These are phyloP conservation scores for Boletus coccyginus DNA, from an alignment of 768 basidiomycete species.

Conservation along the genomic window DNA sequence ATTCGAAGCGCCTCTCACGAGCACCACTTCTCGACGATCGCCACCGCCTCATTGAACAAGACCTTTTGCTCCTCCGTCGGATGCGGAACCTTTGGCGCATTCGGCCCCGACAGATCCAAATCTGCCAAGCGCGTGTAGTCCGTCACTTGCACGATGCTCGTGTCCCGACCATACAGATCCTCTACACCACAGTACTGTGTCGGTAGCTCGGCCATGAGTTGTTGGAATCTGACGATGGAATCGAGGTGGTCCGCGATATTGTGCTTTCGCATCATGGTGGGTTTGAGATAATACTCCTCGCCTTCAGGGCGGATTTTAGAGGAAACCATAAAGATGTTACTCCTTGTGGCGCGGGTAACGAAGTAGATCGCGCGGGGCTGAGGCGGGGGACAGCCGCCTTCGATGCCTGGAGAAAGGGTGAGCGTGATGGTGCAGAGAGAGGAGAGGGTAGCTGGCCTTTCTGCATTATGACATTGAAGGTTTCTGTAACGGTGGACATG, in stretches of 20 bases:
- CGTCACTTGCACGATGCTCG: conserved; percentile 56
- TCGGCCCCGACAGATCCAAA: conserved; percentile 44
- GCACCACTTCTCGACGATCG: conserved; percentile 55
- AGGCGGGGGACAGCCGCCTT: conserved; percentile 69
- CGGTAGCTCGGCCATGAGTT: conserved; percentile 52
- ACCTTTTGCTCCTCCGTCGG: conserved; percentile 60
- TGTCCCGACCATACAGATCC: conserved; percentile 70
- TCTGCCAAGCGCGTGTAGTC: not conserved
- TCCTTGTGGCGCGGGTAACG: conserved; percentile 39
- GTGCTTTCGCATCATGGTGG: conserved; percentile 44
- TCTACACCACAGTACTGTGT: conserved; percentile 46
- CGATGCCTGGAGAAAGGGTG: conserved; percentile 7
- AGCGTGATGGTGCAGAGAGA: not conserved
- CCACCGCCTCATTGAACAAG: conserved; percentile 65
- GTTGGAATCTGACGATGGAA: conserved; percentile 40
- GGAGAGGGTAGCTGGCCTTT: not conserved
- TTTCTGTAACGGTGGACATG: conserved; percentile 1
- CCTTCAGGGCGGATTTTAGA: conserved; percentile 48
- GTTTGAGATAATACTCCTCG: conserved; percentile 41
- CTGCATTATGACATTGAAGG: conserved; percentile 1
- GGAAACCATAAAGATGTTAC: conserved; percentile 42
- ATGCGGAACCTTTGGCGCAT: conserved; percentile 48
- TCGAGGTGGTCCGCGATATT: conserved; percentile 10
- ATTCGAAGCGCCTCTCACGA: no score
- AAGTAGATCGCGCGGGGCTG: conserved; percentile 53